Evolutionary conservation across 1,284 basidiomycete genomes (phyloP).

Genomic region (Trametes sp.): DNA sequence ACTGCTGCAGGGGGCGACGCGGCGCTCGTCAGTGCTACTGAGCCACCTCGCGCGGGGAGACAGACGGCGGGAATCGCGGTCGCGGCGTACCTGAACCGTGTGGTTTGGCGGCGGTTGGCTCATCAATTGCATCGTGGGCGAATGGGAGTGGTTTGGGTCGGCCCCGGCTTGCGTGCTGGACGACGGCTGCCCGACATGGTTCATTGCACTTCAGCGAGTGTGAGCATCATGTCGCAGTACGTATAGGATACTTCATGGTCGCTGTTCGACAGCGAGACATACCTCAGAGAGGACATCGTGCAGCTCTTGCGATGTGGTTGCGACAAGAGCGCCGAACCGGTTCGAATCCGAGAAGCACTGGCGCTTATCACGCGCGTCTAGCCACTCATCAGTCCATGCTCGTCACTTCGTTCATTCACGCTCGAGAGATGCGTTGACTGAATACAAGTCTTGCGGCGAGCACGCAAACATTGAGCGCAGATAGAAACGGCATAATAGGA

Average conservation of each 20-base stretch:
- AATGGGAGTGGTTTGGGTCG: constrained; percentile 31
- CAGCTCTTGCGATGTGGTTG: constrained; percentile 24
- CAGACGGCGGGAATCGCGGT: neutral
- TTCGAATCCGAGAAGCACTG: constrained; percentile 23
- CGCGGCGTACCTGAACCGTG: constrained; percentile 28
- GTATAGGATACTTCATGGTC: neutral
- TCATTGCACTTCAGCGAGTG: constrained; percentile 25
- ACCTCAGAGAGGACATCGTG: constrained; percentile 28
- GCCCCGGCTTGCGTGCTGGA: constrained; percentile 18
- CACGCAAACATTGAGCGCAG: no score
- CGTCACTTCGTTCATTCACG: no score
- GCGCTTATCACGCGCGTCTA: neutral
- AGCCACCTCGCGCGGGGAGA: neutral
- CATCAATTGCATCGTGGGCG: constrained; percentile 28
- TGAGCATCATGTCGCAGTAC: neutral
- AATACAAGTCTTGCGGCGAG: no score
- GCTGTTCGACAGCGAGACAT: neutral
- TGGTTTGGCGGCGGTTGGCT: constrained; percentile 30
- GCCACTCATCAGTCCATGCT: no score
- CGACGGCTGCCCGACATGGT: constrained; percentile 23
- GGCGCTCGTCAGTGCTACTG: neutral
- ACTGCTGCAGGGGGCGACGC: constrained; percentile 12
- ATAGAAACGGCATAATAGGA: no score
- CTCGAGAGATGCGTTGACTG: no score
- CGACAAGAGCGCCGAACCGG: constrained; percentile 31